phyloP scores from a whole-genome alignment of 2,329 filamentous ascomycete genomes.

The Botrytis byssoidea region DNA sequence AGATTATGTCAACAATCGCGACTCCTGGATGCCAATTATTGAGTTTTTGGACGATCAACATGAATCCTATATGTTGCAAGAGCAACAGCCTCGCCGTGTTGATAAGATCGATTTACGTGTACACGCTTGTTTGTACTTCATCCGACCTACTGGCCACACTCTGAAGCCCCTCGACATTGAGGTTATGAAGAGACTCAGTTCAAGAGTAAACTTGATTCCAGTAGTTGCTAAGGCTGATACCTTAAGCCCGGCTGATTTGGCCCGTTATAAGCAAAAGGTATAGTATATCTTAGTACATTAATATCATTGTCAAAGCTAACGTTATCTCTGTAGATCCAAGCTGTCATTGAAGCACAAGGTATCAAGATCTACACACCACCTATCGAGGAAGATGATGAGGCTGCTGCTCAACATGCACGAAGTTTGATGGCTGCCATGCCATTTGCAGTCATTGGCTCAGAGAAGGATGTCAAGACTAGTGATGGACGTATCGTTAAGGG shows the following conservation, averaged over 20 bases:
- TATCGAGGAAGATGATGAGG: constrained; percentile 96
- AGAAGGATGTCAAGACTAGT: constrained; percentile 97
- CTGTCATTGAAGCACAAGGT: constrained; percentile 94
- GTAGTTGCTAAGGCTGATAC: constrained; percentile 99
- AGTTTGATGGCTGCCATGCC: constrained; percentile 96
- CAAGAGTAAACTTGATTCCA: constrained; percentile 96
- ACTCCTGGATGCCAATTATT: constrained; percentile 99
- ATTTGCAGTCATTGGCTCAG: constrained; percentile 96
- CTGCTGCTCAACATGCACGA: constrained; percentile 90
- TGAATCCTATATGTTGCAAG: constrained; percentile 99
- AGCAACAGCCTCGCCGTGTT: constrained; percentile 95
- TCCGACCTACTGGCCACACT: constrained; percentile 96
- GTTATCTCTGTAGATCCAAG: constrained; percentile 65
- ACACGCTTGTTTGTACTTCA: constrained; percentile 98
- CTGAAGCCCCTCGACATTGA: constrained; percentile 98
- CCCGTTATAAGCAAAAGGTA: constrained; percentile 94
- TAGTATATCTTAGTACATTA: constrained; percentile 38
- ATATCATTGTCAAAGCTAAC: constrained; percentile 35
- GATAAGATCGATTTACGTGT: constrained; percentile 99
- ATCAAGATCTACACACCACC: constrained; percentile 99
- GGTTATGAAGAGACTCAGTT: constrained; percentile 99
- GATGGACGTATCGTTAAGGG: constrained; percentile 98
- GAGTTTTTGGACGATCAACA: constrained; percentile 99
- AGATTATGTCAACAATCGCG: constrained; percentile 99
- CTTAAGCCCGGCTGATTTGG: constrained; percentile 85